These are phyloP conservation scores for Carex pumila DNA, from an alignment of 176 grass and related monocot genomes.

Conservation along the genomic window DNA sequence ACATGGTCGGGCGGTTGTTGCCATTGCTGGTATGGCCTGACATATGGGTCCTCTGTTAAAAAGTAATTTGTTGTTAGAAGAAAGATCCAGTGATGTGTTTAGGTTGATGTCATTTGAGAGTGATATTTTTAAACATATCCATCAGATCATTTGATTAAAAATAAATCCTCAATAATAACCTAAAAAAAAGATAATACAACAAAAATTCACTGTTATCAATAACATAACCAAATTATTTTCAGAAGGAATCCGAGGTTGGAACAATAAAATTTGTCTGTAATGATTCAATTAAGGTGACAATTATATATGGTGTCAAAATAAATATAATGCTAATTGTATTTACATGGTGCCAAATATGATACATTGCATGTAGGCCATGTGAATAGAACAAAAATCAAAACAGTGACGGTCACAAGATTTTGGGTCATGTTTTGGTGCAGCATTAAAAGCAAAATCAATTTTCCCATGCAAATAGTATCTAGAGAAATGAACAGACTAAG, in stretches of 20 bases:
- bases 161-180: not conserved
- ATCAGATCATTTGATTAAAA: not conserved
- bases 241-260: not conserved
- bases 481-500: not conserved
- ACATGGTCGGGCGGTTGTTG: constrained; percentile 69
- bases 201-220: not conserved
- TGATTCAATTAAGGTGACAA: not conserved
- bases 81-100: not conserved
- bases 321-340: not conserved
- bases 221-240: not conserved
- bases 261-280: not conserved
- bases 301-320: not conserved
- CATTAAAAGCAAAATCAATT: not conserved
- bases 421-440: not conserved
- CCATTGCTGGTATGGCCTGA: constrained; percentile 60
- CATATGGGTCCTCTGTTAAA: constrained; percentile 65
- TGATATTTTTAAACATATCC: not conserved
- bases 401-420: not conserved
- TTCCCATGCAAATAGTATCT: not conserved
- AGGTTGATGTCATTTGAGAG: not conserved
- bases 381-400: not conserved
- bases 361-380: not conserved
- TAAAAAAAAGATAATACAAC: not conserved
- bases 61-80: not conserved
- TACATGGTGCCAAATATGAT: not conserved